Conservation (phyloP, 176 grass and related monocot genomes). For the Poa pratensis region DNA sequence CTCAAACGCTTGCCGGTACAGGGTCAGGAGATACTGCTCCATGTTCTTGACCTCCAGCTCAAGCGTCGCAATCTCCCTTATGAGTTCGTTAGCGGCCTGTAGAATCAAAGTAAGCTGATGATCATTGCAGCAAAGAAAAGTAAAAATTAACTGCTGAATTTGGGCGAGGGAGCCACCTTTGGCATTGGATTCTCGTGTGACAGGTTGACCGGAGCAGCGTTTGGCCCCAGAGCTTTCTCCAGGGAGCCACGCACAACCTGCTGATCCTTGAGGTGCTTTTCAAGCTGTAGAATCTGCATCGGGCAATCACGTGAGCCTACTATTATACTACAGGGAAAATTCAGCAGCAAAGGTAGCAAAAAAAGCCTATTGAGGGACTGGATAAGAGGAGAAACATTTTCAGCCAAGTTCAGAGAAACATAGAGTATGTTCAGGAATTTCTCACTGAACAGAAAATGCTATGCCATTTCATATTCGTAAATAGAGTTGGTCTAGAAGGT, state of each 20-base stretch:
- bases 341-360: constrained; percentile 6
- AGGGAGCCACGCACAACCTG: constrained; percentile 66
- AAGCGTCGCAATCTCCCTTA: constrained; percentile 85
- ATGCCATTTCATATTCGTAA: neutral
- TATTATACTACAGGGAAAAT: neutral
- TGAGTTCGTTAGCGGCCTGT: constrained; percentile 85
- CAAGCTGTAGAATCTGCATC: constrained; percentile 80
- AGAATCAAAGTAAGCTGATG: neutral
- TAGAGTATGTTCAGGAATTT: neutral
- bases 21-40: constrained; percentile 92
- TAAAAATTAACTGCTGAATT: neutral
- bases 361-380: neutral
- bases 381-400: neutral
- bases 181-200: constrained; percentile 75
- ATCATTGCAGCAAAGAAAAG: constrained; percentile 6
- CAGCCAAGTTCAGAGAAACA: neutral
- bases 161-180: constrained; percentile 52
- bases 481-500: neutral
- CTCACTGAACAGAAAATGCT: neutral
- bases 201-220: constrained; percentile 51
- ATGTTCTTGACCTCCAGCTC: constrained; percentile 95
- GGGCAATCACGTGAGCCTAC: constrained; percentile 25
- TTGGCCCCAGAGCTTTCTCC: constrained; percentile 80
- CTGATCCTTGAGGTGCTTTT: constrained; percentile 85
- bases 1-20: constrained; percentile 92